Conservation (phyloP, 2,329 filamentous ascomycete species). For the Ceratocystis variospora region DNA sequence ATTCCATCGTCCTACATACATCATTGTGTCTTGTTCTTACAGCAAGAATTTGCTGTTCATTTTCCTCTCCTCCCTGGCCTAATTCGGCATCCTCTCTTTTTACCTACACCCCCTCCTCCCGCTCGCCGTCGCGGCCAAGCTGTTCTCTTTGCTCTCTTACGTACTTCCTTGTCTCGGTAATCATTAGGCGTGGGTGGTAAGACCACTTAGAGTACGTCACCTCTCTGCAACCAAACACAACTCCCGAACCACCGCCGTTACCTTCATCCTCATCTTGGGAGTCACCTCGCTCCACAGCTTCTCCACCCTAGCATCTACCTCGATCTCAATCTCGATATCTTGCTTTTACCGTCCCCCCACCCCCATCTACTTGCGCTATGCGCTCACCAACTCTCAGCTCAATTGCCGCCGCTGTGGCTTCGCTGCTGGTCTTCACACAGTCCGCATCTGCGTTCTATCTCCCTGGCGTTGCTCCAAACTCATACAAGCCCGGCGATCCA, state of each 20-base stretch:
- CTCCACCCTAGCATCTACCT: no score
- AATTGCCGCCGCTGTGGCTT: conserved; percentile 32
- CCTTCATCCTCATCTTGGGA: not conserved
- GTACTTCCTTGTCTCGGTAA: not conserved
- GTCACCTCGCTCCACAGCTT: not conserved
- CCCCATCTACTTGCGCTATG: conserved; percentile 9
- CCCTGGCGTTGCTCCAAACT: conserved; percentile 85
- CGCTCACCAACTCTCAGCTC: conserved; percentile 12
- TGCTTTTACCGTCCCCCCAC: not conserved
- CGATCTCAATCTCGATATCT: not conserved
- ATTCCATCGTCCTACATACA: no score
- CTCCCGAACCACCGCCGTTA: not conserved
- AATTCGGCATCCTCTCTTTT: not conserved
- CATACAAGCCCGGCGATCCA: conserved; percentile 64
- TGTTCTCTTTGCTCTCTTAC: conserved; percentile 8
- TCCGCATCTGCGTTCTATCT: conserved; percentile 74
- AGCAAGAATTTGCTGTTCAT: no score
- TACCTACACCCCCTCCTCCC: not conserved
- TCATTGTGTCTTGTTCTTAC: no score
- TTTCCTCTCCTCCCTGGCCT: no score
- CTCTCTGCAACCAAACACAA: not conserved
- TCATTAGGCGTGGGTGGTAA: not conserved
- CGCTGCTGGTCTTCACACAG: conserved; percentile 39
- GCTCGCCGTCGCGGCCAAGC: conserved; percentile 1
- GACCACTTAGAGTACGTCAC: conserved; percentile 7